Conservation (phyloP, 805 yeast species). For the Yamadazyma endophytica region DNA sequence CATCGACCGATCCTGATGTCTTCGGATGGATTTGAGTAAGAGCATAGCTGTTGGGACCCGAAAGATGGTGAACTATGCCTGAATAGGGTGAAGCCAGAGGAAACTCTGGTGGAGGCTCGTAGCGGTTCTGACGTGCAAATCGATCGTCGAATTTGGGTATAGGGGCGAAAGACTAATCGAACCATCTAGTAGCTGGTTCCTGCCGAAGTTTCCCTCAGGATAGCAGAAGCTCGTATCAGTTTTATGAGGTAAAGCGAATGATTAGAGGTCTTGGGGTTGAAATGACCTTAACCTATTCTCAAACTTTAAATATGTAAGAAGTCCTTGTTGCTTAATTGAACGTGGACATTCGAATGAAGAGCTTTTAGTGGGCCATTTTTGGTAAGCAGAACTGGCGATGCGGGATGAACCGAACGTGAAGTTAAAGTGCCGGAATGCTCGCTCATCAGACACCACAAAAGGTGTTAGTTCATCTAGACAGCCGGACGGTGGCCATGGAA, state of each 20-base stretch:
- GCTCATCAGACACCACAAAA: constrained; percentile 36
- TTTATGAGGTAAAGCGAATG: constrained; percentile 40
- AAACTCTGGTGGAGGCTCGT: constrained; percentile 44
- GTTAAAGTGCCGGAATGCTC: constrained; percentile 24
- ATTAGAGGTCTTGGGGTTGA: constrained; percentile 38
- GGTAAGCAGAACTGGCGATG: constrained; percentile 45
- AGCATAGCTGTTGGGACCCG: constrained; percentile 45
- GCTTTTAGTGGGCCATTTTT: constrained; percentile 44
- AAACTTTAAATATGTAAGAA: constrained; percentile 40
- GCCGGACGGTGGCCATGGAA: constrained; percentile 54
- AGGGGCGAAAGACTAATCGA: constrained; percentile 41
- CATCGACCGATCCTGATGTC: constrained; percentile 37
- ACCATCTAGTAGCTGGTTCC: constrained; percentile 37
- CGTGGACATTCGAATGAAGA: constrained; percentile 36
- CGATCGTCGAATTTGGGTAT: constrained; percentile 43
- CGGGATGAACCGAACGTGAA: constrained; percentile 19
- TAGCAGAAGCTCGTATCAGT: constrained; percentile 35
- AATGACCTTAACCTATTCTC: constrained; percentile 38
- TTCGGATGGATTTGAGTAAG: constrained; percentile 39
- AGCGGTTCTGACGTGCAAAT: constrained; percentile 44
- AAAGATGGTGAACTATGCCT: constrained; percentile 43
- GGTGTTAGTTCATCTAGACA: constrained; percentile 42
- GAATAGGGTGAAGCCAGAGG: constrained; percentile 44
- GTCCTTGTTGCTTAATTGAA: constrained; percentile 39
- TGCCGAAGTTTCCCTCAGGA: constrained; percentile 40